Evolutionary conservation across 176 grass and related monocot species (phyloP).

Genomic region (Cocos nucifera): DNA sequence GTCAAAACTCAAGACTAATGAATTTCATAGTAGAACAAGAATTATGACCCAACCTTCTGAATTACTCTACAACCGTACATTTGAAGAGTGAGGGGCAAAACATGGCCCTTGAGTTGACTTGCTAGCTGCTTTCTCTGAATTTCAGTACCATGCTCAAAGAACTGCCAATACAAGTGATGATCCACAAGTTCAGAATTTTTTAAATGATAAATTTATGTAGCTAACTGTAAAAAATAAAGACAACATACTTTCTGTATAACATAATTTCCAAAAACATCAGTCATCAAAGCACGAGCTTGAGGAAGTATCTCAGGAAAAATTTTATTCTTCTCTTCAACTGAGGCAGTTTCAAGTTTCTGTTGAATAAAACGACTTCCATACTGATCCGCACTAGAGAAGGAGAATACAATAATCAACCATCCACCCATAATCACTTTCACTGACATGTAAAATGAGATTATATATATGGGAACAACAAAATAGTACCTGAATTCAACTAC

Average conservation of each 20-base stretch:
- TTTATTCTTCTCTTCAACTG: slow-evolving; percentile 76
- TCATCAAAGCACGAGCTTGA: slow-evolving; percentile 80
- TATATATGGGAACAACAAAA: neutral
- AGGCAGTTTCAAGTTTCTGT: slow-evolving; percentile 87
- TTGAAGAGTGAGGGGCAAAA: slow-evolving; percentile 77
- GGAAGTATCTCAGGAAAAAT: slow-evolving; percentile 97
- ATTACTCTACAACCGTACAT: slow-evolving; percentile 99
- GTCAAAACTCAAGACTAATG: too few relatives aligned
- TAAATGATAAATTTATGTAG: neutral
- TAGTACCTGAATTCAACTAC: slow-evolving; percentile 10
- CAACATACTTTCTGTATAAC: slow-evolving; percentile 83
- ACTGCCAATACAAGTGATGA: slow-evolving; percentile 37
- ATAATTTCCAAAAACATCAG: slow-evolving; percentile 99
- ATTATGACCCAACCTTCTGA: slow-evolving; percentile 67
- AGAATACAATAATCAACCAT: slow-evolving; percentile 4
- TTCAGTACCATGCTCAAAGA: slow-evolving; percentile 89
- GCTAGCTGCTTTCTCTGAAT: slow-evolving; percentile 71
- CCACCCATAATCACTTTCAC: slow-evolving; percentile 16
- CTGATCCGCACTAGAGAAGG: slow-evolving; percentile 71
- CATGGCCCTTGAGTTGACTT: slow-evolving; percentile 57
- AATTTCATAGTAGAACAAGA: neutral
- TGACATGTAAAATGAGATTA: slow-evolving; percentile 3
- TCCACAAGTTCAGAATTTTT: neutral
- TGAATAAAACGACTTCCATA: slow-evolving; percentile 99
- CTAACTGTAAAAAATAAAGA: slow-evolving; percentile 8